A percentile compares a stretch with the other conserved stretches of the same genome.
Conservation (phyloP, 1,139 yeast species). For the Suhomyces bokatorum region DNA sequence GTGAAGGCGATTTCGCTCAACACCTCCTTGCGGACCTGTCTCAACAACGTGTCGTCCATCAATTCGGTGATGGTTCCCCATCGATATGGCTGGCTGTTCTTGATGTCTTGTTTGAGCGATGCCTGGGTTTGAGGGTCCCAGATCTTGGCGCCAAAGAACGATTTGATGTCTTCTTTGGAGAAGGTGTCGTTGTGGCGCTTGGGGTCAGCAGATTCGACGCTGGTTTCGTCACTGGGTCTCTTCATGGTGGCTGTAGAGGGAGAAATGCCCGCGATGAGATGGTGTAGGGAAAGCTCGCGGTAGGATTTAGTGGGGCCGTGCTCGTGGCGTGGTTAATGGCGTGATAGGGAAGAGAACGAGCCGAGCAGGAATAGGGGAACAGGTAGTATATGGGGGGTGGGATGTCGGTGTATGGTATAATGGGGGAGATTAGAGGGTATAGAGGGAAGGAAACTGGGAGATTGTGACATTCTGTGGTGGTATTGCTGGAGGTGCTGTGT, state of each 20-base stretch:
- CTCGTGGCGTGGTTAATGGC: slow-evolving; percentile 1
- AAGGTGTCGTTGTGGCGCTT: slow-evolving; percentile 27
- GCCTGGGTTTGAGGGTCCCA: slow-evolving; percentile 50
- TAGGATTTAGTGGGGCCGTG: neutral
- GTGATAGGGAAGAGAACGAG: neutral
- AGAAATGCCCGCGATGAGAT: neutral
- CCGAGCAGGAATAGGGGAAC: neutral
- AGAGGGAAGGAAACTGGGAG: no score
- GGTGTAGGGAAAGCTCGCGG: neutral
- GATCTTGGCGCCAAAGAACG: slow-evolving; percentile 55
- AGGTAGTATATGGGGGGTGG: no score
- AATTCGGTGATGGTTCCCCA: slow-evolving; percentile 84
- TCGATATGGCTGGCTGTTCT: slow-evolving; percentile 69
- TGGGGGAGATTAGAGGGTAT: neutral
- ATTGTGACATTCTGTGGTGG: no score
- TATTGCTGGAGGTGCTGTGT: no score
- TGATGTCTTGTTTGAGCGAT: slow-evolving; percentile 40
- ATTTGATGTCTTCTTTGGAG: slow-evolving; percentile 40
- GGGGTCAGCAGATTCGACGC: slow-evolving; percentile 1
- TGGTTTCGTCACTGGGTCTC: slow-evolving; percentile 8
- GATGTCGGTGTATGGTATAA: no score
- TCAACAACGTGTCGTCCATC: slow-evolving; percentile 71
- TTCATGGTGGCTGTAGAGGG: slow-evolving; percentile 6
- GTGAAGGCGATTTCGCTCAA: slow-evolving; percentile 84
- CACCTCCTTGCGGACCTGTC: slow-evolving; percentile 83